Evolutionary conservation across 1,284 basidiomycete genomes (phyloP).

Genomic region (Microbotryomycetes sp.): DNA sequence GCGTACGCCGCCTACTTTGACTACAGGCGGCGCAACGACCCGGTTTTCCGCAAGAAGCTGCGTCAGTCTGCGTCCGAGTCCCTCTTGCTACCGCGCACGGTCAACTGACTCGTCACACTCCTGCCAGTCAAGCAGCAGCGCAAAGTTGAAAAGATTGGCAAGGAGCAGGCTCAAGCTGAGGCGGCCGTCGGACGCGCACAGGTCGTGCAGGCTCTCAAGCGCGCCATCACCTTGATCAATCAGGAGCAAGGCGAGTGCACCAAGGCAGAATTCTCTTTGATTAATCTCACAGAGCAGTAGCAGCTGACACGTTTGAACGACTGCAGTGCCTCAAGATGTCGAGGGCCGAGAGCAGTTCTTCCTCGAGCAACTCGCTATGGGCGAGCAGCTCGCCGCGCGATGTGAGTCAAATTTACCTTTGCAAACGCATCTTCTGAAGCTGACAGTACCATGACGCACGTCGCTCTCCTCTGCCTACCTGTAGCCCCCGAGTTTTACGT

Average conservation of each 20-base stretch:
- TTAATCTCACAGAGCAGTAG: no score
- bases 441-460: not conserved
- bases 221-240: slow-evolving; percentile 49
- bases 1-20: slow-evolving; percentile 93
- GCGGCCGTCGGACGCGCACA: slow-evolving; percentile 41
- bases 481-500: slow-evolving; percentile 68
- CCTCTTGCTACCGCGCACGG: not conserved
- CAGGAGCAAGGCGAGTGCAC: slow-evolving; percentile 34
- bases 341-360: slow-evolving; percentile 69
- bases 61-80: slow-evolving; percentile 50
- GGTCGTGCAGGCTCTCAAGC: slow-evolving; percentile 51
- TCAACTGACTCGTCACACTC: slow-evolving; percentile 4
- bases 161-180: slow-evolving; percentile 45
- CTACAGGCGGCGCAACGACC: slow-evolving; percentile 83
- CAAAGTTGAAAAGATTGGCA: slow-evolving; percentile 55
- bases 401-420: slow-evolving; percentile 49
- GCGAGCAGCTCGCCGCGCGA: slow-evolving; percentile 72
- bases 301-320: slow-evolving; percentile 6
- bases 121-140: slow-evolving; percentile 78
- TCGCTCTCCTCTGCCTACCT: not conserved
- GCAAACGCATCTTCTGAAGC: not conserved
- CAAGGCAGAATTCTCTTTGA: not conserved
- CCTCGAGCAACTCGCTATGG: slow-evolving; percentile 77
- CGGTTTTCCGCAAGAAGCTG: slow-evolving; percentile 78
- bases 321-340: slow-evolving; percentile 21